phyloP scores from a whole-genome alignment of 495 filamentous ascomycete genomes.

The Cairneyella variabilis region DNA sequence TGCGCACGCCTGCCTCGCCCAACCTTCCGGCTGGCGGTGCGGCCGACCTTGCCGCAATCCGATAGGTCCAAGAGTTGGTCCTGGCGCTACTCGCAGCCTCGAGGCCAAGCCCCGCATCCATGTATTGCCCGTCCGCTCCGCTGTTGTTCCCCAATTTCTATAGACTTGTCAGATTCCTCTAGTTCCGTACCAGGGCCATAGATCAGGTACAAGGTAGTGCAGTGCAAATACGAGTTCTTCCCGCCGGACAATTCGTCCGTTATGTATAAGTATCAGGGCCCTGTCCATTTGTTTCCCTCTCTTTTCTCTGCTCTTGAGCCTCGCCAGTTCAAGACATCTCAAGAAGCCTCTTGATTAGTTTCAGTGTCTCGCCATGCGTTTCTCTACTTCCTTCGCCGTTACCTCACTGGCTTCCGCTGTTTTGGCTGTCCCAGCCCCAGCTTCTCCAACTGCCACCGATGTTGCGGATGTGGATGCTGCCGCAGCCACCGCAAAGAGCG shows the following conservation, averaged over 20 bases:
- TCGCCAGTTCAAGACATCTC: not conserved
- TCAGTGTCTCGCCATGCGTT: constrained; percentile 23
- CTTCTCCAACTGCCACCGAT: constrained; percentile 24
- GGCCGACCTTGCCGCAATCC: too few species aligned
- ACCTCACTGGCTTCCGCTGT: constrained; percentile 11
- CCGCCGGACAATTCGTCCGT: too few species aligned
- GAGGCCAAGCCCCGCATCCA: too few species aligned
- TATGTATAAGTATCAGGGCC: too few species aligned
- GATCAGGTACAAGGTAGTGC: constrained; percentile 2
- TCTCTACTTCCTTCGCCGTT: constrained; percentile 7
- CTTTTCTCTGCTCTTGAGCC: constrained; percentile 7
- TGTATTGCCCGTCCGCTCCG: too few species aligned
- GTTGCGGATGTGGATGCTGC: constrained; percentile 21
- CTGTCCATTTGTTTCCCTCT: not conserved
- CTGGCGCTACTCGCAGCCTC: too few species aligned
- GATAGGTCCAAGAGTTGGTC: too few species aligned
- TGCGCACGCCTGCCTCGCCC: too few species aligned
- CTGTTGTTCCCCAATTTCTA: too few species aligned
- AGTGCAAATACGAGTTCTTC: too few species aligned
- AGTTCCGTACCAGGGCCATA: constrained; percentile 9
- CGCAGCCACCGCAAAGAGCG: constrained; percentile 33
- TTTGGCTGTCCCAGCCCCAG: constrained; percentile 10
- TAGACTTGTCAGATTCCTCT: constrained; percentile 6
- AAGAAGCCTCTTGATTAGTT: too few species aligned
- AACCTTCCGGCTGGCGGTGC: too few species aligned